A percentile compares a stretch with the other conserved stretches of the same genome.
phyloP scores from a whole-genome alignment of 2,329 filamentous ascomycete genomes.

The Fusarium sp. region DNA sequence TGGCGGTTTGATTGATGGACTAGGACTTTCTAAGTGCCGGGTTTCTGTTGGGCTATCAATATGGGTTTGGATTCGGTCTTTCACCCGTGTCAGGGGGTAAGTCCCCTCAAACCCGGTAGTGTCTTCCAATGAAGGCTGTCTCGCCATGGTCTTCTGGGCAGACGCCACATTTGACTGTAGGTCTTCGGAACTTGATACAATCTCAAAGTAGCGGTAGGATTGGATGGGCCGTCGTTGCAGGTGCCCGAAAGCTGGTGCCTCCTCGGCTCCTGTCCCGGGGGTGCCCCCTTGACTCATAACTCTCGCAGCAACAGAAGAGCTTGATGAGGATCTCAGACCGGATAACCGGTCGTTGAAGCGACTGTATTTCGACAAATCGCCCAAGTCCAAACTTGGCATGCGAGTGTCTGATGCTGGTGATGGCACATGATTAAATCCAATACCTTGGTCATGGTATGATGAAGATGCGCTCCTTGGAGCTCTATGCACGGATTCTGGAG shows the following conservation, averaged over 20 bases:
- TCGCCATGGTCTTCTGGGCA: constrained; percentile 17
- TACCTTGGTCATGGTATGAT: constrained; percentile 42
- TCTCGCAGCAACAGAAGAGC: constrained; percentile 22
- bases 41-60: constrained; percentile 40
- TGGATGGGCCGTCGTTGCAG: constrained; percentile 39
- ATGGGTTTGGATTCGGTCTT: constrained; percentile 31
- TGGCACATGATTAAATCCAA: constrained; percentile 32
- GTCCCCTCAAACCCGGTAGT: neutral
- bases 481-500: constrained; percentile 1
- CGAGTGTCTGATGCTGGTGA: constrained; percentile 42
- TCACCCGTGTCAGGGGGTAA: neutral
- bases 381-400: constrained; percentile 39
- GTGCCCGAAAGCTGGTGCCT: constrained; percentile 36
- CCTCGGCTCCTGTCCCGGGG: constrained; percentile 38
- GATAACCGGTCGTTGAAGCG: constrained; percentile 44
- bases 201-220: constrained; percentile 41
- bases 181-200: constrained; percentile 42
- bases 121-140: neutral
- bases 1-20: constrained; percentile 2
- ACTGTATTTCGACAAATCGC: constrained; percentile 45
- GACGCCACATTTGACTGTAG: constrained; percentile 12
- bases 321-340: constrained; percentile 43
- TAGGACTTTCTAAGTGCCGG: constrained; percentile 24
- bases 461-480: constrained; percentile 45
- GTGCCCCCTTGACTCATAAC: constrained; percentile 21